Evolutionary conservation across 495 filamentous ascomycete species (phyloP).

Genomic region (Lasiosphaeria hispida): DNA sequence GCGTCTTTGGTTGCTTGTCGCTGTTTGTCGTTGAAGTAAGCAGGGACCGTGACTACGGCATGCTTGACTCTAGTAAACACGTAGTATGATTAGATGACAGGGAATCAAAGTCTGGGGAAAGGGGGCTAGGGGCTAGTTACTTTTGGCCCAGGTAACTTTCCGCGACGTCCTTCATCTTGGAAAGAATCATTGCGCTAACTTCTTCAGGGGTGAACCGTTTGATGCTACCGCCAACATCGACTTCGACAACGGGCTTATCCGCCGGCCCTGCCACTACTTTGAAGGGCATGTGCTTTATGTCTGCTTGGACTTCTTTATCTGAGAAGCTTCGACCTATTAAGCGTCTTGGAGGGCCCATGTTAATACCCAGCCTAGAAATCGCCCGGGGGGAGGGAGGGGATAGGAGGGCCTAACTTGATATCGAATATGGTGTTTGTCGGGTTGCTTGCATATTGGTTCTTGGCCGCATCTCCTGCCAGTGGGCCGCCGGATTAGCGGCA

Average conservation of each 20-base stretch:
- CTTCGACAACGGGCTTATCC: conserved; percentile 73
- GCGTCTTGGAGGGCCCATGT: conserved; percentile 51
- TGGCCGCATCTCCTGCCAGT: conserved; percentile 79
- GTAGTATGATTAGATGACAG: background rate
- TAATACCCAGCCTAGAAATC: background rate
- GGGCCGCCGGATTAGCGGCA: background rate
- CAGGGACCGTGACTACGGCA: conserved; percentile 91
- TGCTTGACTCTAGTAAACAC: conserved; percentile 61
- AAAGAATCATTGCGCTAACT: conserved; percentile 77
- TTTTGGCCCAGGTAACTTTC: conserved; percentile 83
- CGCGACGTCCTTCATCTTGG: conserved; percentile 94
- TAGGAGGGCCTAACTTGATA: conserved; percentile 59
- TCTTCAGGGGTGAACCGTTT: conserved; percentile 80
- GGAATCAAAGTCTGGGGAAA: background rate
- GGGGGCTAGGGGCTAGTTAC: conserved; percentile 10
- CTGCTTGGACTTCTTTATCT: conserved; percentile 75
- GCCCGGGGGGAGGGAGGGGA: background rate
- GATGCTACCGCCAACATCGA: conserved; percentile 63
- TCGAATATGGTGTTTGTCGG: conserved; percentile 96
- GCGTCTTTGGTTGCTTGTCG: conserved; percentile 94
- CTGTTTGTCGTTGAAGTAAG: conserved; percentile 97
- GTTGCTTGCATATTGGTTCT: conserved; percentile 99
- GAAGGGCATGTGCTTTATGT: conserved; percentile 85
- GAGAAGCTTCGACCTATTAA: conserved; percentile 81
- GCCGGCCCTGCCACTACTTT: conserved; percentile 66